These are phyloP conservation scores for Lactarius psammicola DNA, from an alignment of 768 basidiomycete genomes.

Conservation along the genomic window DNA sequence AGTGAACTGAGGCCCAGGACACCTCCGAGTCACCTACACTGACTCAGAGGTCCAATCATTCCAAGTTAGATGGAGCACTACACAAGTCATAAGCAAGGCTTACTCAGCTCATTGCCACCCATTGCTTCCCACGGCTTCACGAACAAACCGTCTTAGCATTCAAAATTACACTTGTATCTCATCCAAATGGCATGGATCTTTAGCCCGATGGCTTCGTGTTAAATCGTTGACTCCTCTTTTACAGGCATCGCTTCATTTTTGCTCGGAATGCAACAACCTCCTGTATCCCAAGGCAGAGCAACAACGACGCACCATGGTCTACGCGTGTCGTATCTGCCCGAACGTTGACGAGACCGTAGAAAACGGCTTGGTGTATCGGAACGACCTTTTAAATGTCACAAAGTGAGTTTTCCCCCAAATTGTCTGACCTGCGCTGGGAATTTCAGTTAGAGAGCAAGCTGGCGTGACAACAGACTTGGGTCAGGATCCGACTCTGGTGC, in stretches of 20 bases:
- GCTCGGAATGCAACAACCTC: slow-evolving; percentile 93
- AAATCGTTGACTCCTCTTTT: neutral
- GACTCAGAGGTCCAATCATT: too few relatives aligned
- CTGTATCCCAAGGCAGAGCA: slow-evolving; percentile 92
- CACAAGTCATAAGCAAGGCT: neutral
- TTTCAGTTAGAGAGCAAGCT: slow-evolving; percentile 72
- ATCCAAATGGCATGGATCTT: slow-evolving; percentile 15
- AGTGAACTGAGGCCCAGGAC: too few relatives aligned
- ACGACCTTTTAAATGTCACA: slow-evolving; percentile 90
- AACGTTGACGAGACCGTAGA: slow-evolving; percentile 79
- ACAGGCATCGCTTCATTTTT: slow-evolving; percentile 85
- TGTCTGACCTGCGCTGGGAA: slow-evolving; percentile 15
- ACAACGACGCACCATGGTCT: slow-evolving; percentile 80
- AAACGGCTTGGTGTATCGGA: slow-evolving; percentile 88
- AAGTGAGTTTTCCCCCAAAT: slow-evolving; percentile 52
- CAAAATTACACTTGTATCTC: neutral
- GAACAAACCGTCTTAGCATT: neutral
- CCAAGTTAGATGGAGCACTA: too few relatives aligned
- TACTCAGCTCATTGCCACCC: neutral
- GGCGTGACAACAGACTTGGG: slow-evolving; percentile 89
- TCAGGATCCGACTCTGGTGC: slow-evolving; percentile 83
- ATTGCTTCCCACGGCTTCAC: neutral
- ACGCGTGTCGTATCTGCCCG: slow-evolving; percentile 87
- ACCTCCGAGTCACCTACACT: too few relatives aligned
- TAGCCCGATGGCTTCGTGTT: neutral